Evolutionary conservation across 306 rosid genomes (phyloP).

Genomic region (Cucurbita maxima): DNA sequence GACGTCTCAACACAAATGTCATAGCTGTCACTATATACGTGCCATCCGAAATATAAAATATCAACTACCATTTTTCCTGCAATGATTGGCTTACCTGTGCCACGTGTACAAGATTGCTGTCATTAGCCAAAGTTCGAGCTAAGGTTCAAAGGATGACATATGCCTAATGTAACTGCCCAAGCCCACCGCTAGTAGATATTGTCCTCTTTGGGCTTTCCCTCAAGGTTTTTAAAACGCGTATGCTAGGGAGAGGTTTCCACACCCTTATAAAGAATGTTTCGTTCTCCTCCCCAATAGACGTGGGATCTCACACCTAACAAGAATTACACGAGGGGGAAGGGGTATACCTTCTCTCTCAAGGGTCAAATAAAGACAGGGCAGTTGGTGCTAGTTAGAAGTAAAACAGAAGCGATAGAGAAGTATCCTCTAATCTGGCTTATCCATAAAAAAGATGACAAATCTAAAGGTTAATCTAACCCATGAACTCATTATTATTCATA

Average conservation of each 20-base stretch:
- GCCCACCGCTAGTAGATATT: too few species aligned
- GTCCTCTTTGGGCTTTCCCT: too few species aligned
- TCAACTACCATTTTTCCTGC: conserved; percentile 71
- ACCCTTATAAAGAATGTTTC: too few species aligned
- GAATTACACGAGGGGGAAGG: not conserved
- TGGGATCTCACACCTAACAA: too few species aligned
- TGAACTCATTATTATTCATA: not conserved
- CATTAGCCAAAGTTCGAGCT: not conserved
- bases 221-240: too few species aligned
- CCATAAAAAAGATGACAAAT: not conserved
- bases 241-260: too few species aligned
- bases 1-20: conserved; percentile 74
- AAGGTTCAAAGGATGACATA: not conserved
- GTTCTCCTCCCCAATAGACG: too few species aligned
- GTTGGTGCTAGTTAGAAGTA: not conserved
- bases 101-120: not conserved
- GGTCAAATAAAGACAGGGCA: not conserved
- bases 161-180: not conserved
- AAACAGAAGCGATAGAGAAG: not conserved
- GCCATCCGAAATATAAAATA: conserved; percentile 67
- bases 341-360: not conserved
- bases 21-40: conserved; percentile 59
- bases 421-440: not conserved
- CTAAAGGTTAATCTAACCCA: not conserved
- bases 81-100: conserved; percentile 38